phyloP scores from a whole-genome alignment of 768 basidiomycete species.

The Nidularia sp. region DNA sequence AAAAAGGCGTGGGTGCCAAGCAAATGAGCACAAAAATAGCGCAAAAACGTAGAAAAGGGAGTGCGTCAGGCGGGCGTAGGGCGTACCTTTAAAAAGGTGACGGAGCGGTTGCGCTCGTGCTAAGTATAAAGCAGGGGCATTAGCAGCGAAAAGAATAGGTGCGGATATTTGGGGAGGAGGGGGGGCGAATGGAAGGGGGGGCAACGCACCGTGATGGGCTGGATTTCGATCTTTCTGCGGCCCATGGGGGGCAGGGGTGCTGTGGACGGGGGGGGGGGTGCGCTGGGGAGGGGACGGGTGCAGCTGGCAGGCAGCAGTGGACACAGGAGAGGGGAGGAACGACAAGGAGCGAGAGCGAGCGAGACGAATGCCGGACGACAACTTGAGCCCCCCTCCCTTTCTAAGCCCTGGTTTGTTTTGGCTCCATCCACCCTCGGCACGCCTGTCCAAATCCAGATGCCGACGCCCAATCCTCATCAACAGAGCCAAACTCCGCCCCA shows the following conservation, averaged over 20 bases:
- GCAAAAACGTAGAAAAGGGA: constrained; percentile 25
- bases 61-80: constrained; percentile 11
- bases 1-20: constrained; percentile 31
- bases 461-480: no score
- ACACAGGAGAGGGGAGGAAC: neutral
- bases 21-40: constrained; percentile 59
- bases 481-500: no score
- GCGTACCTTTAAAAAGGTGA: constrained; percentile 85
- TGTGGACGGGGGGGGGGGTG: neutral
- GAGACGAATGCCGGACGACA: no score
- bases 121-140: constrained; percentile 21
- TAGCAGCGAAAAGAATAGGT: neutral
- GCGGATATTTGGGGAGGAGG: neutral
- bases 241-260: constrained; percentile 30
- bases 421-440: no score
- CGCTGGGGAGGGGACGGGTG: neutral
- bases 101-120: constrained; percentile 90
- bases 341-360: no score
- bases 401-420: neutral
- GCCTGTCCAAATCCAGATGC: no score
- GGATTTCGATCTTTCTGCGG: constrained; percentile 77
- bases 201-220: constrained; percentile 66
- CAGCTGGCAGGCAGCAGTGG: neutral
- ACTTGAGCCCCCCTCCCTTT: neutral
- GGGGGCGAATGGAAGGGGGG: constrained; percentile 5